A percentile compares a stretch with the other conserved stretches of the same genome.
phyloP scores from a whole-genome alignment of 352 stramenopile species.

The Phytopythium litorale region DNA sequence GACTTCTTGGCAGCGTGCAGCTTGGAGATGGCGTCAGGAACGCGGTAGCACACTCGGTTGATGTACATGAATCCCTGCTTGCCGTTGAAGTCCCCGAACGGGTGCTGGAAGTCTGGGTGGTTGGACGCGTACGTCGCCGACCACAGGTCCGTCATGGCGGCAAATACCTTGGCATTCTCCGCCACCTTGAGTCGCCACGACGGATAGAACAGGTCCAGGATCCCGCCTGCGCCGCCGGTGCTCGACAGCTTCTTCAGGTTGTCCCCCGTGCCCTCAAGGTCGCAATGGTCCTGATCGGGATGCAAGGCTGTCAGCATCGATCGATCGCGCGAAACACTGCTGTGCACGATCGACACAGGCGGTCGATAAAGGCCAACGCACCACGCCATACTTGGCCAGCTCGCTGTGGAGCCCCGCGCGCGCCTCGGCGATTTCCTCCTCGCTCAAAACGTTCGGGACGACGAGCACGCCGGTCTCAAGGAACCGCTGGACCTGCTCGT shows the following conservation, averaged over 20 bases:
- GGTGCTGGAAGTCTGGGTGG: slow-evolving; percentile 61
- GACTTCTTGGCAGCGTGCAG: slow-evolving; percentile 63
- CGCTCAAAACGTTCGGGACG: slow-evolving; percentile 62
- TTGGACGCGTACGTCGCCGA: slow-evolving; percentile 63
- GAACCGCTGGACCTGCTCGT: slow-evolving; percentile 65
- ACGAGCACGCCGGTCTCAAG: slow-evolving; percentile 63
- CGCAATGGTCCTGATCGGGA: slow-evolving; percentile 37
- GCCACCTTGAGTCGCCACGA: slow-evolving; percentile 82
- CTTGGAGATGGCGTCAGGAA: slow-evolving; percentile 63
- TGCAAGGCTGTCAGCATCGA: slow-evolving; percentile 12
- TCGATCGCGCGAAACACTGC: no score
- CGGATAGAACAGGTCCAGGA: slow-evolving; percentile 88
- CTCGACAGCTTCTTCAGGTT: slow-evolving; percentile 83
- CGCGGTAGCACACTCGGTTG: slow-evolving; percentile 81
- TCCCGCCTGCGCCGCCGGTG: slow-evolving; percentile 82
- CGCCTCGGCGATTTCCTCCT: slow-evolving; percentile 49
- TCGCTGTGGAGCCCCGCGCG: slow-evolving; percentile 56
- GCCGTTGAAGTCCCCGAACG: slow-evolving; percentile 63
- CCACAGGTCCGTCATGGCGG: slow-evolving; percentile 84
- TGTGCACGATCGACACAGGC: background rate
- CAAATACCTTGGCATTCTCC: slow-evolving; percentile 66
- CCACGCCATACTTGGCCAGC: slow-evolving; percentile 68
- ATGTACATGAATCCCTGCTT: slow-evolving; percentile 87
- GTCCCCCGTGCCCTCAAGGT: slow-evolving; percentile 57
- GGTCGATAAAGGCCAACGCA: slow-evolving; percentile 13